phyloP scores from a whole-genome alignment of 2,329 filamentous ascomycete species.

The Hypoxylon sp. region DNA sequence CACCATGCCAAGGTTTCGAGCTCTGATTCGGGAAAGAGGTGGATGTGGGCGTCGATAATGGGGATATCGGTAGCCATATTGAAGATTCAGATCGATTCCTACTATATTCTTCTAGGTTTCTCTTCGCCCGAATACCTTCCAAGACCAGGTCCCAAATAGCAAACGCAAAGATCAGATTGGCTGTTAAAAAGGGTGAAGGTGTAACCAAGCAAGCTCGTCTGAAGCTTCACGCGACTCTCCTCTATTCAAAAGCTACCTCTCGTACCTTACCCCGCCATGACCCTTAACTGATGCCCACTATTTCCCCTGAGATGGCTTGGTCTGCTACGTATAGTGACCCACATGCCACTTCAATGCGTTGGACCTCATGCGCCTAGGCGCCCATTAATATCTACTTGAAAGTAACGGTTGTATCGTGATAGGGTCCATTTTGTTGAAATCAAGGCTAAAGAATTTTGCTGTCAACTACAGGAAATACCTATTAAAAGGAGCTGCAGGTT shows the following conservation, averaged over 20 bases:
- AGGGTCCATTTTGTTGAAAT: conserved; percentile 5
- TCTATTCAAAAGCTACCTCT: conserved; percentile 18
- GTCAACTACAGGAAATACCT: neutral
- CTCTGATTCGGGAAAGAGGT: conserved; percentile 83
- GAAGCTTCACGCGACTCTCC: conserved; percentile 26
- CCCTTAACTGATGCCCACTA: conserved; percentile 37
- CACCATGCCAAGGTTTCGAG: conserved; percentile 79
- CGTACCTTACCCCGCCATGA: conserved; percentile 42
- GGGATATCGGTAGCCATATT: conserved; percentile 60
- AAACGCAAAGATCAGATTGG: neutral
- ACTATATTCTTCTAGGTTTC: conserved; percentile 8
- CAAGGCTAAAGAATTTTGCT: neutral
- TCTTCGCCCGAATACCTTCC: neutral
- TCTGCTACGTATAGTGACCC: conserved; percentile 26
- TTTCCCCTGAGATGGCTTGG: conserved; percentile 41
- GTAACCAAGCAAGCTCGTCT: conserved; percentile 23
- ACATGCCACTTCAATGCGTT: conserved; percentile 28
- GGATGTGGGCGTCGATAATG: conserved; percentile 92
- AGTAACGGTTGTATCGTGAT: neutral
- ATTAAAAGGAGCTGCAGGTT: conserved; percentile 3
- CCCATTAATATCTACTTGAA: conserved; percentile 16
- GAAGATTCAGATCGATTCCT: conserved; percentile 8
- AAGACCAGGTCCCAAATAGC: neutral
- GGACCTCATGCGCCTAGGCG: conserved; percentile 28
- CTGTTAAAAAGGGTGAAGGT: conserved; percentile 23